Percentiles rank a stretch among this genome's conserved stretches.
Evolutionary conservation across 345 rosid species (phyloP).

Genomic region (Garcia nutans): DNA sequence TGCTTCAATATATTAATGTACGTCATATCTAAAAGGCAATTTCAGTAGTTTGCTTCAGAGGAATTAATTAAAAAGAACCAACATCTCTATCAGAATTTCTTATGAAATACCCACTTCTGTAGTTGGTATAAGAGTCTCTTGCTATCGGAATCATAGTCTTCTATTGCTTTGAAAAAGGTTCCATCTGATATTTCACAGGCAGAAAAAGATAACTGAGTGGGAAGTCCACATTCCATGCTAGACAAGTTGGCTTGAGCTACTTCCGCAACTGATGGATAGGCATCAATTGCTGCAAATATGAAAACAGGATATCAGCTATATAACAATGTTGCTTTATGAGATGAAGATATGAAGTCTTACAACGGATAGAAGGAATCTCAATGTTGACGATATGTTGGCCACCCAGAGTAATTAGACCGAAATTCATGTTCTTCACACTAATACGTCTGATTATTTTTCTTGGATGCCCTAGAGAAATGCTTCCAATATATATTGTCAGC

Average conservation of each 20-base stretch:
- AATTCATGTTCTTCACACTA: constrained; percentile 80
- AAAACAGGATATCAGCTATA: constrained; percentile 18
- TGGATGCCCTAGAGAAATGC: constrained; percentile 60
- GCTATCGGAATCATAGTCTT: constrained; percentile 94
- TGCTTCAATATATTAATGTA: not conserved
- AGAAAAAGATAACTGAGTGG: constrained; percentile 85
- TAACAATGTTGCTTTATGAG: constrained; percentile 14
- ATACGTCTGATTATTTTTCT: constrained; percentile 54
- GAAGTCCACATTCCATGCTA: constrained; percentile 84
- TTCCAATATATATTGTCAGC: constrained; percentile 65
- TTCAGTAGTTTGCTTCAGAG: not conserved
- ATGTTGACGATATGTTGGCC: constrained; percentile 90
- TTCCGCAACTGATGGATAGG: constrained; percentile 69
- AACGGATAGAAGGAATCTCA: constrained; percentile 78
- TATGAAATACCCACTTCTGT: constrained; percentile 54
- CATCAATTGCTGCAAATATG: constrained; percentile 50
- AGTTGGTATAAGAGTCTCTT: constrained; percentile 76
- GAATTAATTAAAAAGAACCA: not conserved
- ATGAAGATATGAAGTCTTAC: constrained; percentile 40
- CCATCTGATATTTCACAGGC: constrained; percentile 97
- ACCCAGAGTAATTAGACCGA: constrained; percentile 82
- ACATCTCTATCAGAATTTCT: not conserved
- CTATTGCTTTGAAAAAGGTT: constrained; percentile 88
- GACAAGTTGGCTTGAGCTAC: constrained; percentile 61
- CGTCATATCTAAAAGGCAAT: not conserved